Base-by-base conservation (phyloP, 176 grass and related monocot species). In the Poa pratensis region DNA sequence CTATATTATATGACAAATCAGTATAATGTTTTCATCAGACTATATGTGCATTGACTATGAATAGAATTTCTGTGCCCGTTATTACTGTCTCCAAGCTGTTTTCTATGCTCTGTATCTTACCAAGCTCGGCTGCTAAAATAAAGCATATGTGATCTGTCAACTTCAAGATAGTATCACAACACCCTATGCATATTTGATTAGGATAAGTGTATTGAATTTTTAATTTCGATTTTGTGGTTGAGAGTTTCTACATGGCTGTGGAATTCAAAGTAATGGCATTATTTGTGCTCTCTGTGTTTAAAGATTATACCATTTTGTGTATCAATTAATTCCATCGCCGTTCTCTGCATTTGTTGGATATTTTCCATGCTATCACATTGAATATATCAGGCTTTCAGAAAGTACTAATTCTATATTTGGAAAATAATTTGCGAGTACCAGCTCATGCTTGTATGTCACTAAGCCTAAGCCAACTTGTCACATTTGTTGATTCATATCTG, bases 1-100 rank as follows among this genome's bases (percentile, higher is more conserved):
- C 32, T 82, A 20, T 74, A 66, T 55, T 67, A 48, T 77, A 34
- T 85, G 80, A 49, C 55, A 62, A 78, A 80, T 69, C 34, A 24
- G 57, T 84, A 42, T 30, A 23, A 32, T 43, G 8, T 78, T 50
- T 57, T 77, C 40, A 51, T 83, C 64, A 71, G 68, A 83, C 16
- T 49, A n/a, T 83, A 49, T n/a, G 58, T 32, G 39, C 74, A 49
- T 89, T 23, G 23, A 76, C 13, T 12, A 45, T 49, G 70, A 78
- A 66, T 43, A 26, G 15, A 16, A 4, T 22, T 24, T 76, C 12
- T 12, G n/a, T 52, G 32, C 43, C 46, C 32, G 16, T 51, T 78
- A 35, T 78, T 79, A 8, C 52, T 77, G 51, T 77, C 71, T 16
- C 0, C 54, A 83, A 52, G 61, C 51, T 40, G n/a, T 37, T 50